Evolutionary conservation across 495 filamentous ascomycete genomes (phyloP).

Genomic region (Tuber calosporum): DNA sequence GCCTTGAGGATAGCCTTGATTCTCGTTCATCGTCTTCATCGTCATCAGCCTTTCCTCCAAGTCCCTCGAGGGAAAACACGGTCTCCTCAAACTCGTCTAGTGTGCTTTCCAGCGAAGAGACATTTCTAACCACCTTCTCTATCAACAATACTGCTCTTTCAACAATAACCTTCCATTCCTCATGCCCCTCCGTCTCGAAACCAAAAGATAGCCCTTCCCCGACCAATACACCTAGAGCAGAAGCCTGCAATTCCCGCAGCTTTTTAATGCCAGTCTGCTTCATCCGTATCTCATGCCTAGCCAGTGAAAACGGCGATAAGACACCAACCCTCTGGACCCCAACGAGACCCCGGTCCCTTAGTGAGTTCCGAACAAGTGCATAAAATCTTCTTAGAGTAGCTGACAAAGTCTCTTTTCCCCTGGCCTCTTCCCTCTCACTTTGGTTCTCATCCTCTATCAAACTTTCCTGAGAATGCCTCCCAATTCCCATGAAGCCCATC

Average conservation of each 20-base stretch:
- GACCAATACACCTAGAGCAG: slow-evolving; percentile 75
- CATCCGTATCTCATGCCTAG: slow-evolving; percentile 59
- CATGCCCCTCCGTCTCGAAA: slow-evolving; percentile 46
- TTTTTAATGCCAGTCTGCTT: slow-evolving; percentile 62
- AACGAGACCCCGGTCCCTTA: slow-evolving; percentile 55
- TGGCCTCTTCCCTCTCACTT: slow-evolving; percentile 12
- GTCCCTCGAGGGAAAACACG: slow-evolving; percentile 50
- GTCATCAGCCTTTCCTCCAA: slow-evolving; percentile 40
- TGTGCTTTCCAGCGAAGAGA: slow-evolving; percentile 49
- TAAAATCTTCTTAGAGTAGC: slow-evolving; percentile 72
- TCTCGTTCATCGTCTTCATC: slow-evolving; percentile 19
- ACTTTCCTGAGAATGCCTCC: slow-evolving; percentile 18
- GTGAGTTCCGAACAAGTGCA: slow-evolving; percentile 62
- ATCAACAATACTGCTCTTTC: slow-evolving; percentile 69
- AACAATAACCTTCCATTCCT: slow-evolving; percentile 65
- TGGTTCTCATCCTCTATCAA: neutral
- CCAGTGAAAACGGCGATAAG: slow-evolving; percentile 62
- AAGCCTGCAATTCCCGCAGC: slow-evolving; percentile 70
- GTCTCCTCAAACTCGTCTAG: slow-evolving; percentile 65
- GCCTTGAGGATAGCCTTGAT: neutral
- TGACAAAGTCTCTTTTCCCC: slow-evolving; percentile 40
- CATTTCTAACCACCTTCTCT: slow-evolving; percentile 64
- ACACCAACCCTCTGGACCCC: slow-evolving; percentile 48
- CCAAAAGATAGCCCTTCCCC: slow-evolving; percentile 67
- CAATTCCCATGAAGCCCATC: slow-evolving; percentile 32